Percentiles rank a stretch among this genome's conserved stretches.
phyloP scores from a whole-genome alignment of 2,329 filamentous ascomycete genomes.

The Xylariaceae sp. region DNA sequence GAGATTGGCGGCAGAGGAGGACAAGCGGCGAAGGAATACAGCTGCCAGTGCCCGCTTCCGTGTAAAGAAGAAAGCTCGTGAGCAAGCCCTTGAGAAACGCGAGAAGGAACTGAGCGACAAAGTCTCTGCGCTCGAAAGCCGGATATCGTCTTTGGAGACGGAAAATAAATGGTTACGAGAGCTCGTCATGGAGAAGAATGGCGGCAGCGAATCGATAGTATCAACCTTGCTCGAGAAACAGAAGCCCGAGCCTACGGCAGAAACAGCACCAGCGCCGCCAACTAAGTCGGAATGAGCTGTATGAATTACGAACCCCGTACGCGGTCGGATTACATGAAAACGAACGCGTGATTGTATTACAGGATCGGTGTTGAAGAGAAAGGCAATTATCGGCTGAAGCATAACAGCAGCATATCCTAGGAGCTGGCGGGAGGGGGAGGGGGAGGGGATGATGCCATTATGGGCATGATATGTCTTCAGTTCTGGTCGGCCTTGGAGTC shows the following conservation, averaged over 20 bases:
- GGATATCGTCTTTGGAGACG: conserved; percentile 62
- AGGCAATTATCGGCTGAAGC: conserved; percentile 9
- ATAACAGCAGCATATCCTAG: conserved; percentile 10
- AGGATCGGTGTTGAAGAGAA: conserved; percentile 18
- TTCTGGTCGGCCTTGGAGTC: not conserved
- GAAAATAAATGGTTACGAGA: conserved; percentile 46
- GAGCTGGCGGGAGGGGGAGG: not conserved
- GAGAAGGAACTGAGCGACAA: conserved; percentile 82
- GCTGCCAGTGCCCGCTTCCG: conserved; percentile 85
- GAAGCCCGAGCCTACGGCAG: conserved; percentile 31
- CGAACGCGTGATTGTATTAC: conserved; percentile 19
- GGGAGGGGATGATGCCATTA: not conserved
- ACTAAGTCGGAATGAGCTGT: conserved; percentile 17
- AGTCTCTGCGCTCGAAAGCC: conserved; percentile 66
- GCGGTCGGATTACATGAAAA: conserved; percentile 2
- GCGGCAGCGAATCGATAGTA: conserved; percentile 51
- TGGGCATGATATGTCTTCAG: conserved; percentile 6
- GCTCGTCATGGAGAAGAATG: conserved; percentile 80
- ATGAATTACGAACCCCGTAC: conserved; percentile 6
- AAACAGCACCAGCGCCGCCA: conserved; percentile 18
- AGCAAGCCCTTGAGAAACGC: conserved; percentile 76
- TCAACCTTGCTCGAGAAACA: conserved; percentile 51
- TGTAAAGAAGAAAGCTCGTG: conserved; percentile 93
- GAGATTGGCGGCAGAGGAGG: conserved; percentile 75
- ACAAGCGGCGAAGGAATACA: conserved; percentile 85